Conservation (phyloP, 2,329 filamentous ascomycete genomes). For the Trichoderma pleuroti region DNA sequence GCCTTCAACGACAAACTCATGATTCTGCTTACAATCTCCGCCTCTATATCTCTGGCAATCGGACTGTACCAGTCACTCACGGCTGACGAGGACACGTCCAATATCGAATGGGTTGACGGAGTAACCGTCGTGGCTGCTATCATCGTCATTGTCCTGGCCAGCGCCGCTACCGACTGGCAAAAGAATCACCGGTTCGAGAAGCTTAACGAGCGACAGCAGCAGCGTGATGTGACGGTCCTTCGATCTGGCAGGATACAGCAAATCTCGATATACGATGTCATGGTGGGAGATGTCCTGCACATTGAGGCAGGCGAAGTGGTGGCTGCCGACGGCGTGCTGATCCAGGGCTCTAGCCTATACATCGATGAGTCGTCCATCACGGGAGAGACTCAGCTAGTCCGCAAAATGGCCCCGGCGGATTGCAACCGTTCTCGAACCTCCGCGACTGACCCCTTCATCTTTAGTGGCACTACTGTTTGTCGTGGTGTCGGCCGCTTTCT, state of each 20-base stretch:
- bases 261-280: constrained; percentile 66
- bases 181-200: constrained; percentile 79
- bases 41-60: constrained; percentile 68
- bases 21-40: constrained; percentile 67
- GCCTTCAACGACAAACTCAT: constrained; percentile 80
- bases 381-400: constrained; percentile 70
- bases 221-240: constrained; percentile 68
- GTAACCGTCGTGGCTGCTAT: constrained; percentile 77
- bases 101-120: constrained; percentile 78
- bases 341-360: constrained; percentile 50
- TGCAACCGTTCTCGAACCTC: constrained; percentile 53
- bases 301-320: constrained; percentile 70
- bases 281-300: constrained; percentile 71
- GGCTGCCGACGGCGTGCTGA: constrained; percentile 67
- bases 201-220: constrained; percentile 75
- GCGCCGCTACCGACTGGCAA: constrained; percentile 77
- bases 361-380: constrained; percentile 75
- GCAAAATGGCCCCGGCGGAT: constrained; percentile 59
- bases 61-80: constrained; percentile 71
- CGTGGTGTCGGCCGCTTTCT: constrained; percentile 74
- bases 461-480: constrained; percentile 73
- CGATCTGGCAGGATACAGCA: constrained; percentile 70
- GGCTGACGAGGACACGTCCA: constrained; percentile 45
- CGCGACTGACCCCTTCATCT: constrained; percentile 69
- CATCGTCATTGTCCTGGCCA: constrained; percentile 70